Evolutionary conservation across 805 yeast species (phyloP), one percentile per base, ranked within the genome.

Genomic region (Lipomyces yamadae): DNA sequence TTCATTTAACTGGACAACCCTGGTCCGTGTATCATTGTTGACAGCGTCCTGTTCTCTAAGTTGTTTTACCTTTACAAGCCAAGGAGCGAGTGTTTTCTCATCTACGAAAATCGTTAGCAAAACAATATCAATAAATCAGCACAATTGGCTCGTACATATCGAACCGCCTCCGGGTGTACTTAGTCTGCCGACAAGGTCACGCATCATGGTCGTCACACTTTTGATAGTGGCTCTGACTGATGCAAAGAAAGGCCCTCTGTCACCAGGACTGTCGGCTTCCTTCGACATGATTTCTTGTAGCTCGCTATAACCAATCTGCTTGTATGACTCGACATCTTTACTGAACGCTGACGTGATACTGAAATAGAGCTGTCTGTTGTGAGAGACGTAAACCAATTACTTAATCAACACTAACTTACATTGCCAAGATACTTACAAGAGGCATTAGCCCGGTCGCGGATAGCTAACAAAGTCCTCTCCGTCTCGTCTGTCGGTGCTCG

Each of bases 21-120:
- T 70, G 7, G 62, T 53, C 32, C 65, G 68, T 34, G 64, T 42
- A 10, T 62, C 63, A 15, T 63, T 57, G 30, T 69, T 68, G 7
- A 32, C 35, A 4, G 32, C 58, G 29, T 63, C 66, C 18, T 67
- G 52, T 32, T 67, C 48, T 45, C 58, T 62, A 24, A 74, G 56
- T 4, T 69, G 64, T 4, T 60, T 61, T 4, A 68, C 65, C 58
- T 70, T 70, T 24, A 63, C 58, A 15, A 35, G n/a, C 77, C 77
- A 75, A 2, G 76, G 76, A 10, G 72, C 54, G 13, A 7, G n/a
- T 32, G 50, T 45, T 42, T 56, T 34, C 58, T 56, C 45, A 33
- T 30, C 42, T 56, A 32, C 15, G 15, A n/a, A 24, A 29, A 13
- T 30, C 24, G 7, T 42, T 5, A 42, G 48, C 24, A 42, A 42